Evolutionary conservation across 78 protist genomes (phyloP).

Genomic region (Goniomonas avonlea): DNA sequence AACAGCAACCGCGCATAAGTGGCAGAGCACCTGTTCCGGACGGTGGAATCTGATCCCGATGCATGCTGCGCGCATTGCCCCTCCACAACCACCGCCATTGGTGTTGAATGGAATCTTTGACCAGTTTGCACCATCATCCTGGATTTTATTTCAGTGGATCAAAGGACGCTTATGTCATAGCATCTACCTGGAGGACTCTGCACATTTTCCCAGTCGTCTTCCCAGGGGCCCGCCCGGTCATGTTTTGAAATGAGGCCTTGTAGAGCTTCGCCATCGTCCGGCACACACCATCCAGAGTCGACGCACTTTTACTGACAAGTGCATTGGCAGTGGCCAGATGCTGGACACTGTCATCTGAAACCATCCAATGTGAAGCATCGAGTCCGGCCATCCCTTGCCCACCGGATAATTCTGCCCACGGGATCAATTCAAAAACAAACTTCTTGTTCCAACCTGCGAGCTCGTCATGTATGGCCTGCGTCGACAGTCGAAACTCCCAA

Average conservation of each 20-base stretch:
- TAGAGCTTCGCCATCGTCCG: no score
- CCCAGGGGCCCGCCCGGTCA: not conserved
- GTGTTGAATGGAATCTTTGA: no score
- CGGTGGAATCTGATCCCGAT: conserved; percentile 49
- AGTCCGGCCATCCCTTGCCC: not conserved
- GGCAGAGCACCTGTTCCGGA: conserved; percentile 12
- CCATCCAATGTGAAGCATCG: conserved; percentile 51
- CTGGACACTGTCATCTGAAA: conserved; percentile 69
- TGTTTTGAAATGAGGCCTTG: no score
- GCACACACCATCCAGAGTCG: no score
- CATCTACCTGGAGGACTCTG: not conserved
- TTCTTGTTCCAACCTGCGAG: not conserved
- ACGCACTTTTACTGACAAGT: no score
- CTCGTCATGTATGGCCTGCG: not conserved
- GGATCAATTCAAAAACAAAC: not conserved
- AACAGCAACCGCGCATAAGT: no score
- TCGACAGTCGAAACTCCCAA: conserved; percentile 9
- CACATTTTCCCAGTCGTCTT: not conserved
- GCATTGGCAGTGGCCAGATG: conserved; percentile 60
- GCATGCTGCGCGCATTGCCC: conserved; percentile 68
- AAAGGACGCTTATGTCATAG: no score
- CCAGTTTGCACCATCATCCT: conserved; percentile 18
- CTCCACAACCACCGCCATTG: conserved; percentile 74
- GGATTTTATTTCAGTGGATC: conserved; percentile 40
- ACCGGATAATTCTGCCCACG: not conserved